A percentile compares a stretch with the other conserved stretches of the same genome.
Evolutionary conservation across 495 filamentous ascomycete species (phyloP).

Genomic region (Ramalina intermedia): DNA sequence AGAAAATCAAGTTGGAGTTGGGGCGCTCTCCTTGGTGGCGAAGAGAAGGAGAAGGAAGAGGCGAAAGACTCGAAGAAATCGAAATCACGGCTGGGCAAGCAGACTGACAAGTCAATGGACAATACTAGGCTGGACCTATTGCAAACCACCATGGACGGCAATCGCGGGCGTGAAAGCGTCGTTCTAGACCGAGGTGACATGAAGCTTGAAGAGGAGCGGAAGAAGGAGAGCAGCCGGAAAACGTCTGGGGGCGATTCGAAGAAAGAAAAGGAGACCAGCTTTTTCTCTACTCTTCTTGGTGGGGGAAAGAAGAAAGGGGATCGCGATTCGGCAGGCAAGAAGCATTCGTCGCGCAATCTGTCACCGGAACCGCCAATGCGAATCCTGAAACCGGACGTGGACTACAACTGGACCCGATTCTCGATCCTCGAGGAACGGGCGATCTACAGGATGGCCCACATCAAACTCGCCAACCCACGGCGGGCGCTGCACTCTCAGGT

Average conservation of each 20-base stretch:
- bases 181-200: constrained; percentile 66
- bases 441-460: constrained; percentile 97
- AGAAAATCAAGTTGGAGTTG: constrained; percentile 82
- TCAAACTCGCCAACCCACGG: constrained; percentile 94
- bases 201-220: constrained; percentile 67
- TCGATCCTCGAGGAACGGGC: constrained; percentile 91
- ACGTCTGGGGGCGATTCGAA: constrained; percentile 54
- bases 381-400: constrained; percentile 65
- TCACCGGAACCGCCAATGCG: constrained; percentile 68
- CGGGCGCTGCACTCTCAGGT: constrained; percentile 90
- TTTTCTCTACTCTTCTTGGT: constrained; percentile 85
- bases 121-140: constrained; percentile 67
- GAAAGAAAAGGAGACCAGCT: constrained; percentile 69
- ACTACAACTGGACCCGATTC: constrained; percentile 93
- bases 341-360: constrained; percentile 56
- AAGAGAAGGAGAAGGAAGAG: constrained; percentile 55
- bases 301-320: constrained; percentile 57
- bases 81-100: constrained; percentile 46
- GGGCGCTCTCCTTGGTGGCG: constrained; percentile 41
- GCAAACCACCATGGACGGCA: constrained; percentile 62
- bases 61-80: constrained; percentile 46
- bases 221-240: constrained; percentile 65
- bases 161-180: constrained; percentile 67
- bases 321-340: constrained; percentile 33
- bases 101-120: constrained; percentile 41